These are phyloP conservation scores for Carallia pectinifolia DNA, from an alignment of 345 rosid genomes.

Conservation along the genomic window DNA sequence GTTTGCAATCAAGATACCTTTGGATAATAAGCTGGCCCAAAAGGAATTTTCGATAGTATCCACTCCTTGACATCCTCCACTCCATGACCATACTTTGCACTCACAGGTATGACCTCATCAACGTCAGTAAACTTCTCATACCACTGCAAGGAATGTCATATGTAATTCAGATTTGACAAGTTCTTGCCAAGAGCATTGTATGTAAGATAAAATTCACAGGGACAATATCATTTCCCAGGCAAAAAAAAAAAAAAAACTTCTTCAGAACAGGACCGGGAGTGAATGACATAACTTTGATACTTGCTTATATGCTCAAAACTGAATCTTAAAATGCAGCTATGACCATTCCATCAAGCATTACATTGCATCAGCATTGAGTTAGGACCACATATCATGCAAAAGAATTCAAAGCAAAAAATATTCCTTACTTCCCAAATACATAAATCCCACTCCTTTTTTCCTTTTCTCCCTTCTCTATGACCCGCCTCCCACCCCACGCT, in stretches of 20 bases:
- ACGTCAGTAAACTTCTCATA: constrained; percentile 80
- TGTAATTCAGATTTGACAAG: constrained; percentile 11
- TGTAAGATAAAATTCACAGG: neutral
- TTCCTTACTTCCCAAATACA: too few species aligned
- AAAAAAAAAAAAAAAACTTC: too few species aligned
- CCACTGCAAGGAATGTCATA: constrained; percentile 64
- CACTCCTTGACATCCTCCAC: constrained; percentile 86
- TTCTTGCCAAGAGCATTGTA: neutral
- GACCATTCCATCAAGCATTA: too few species aligned
- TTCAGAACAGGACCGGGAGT: neutral
- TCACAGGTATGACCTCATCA: constrained; percentile 95
- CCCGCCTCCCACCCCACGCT: too few species aligned
- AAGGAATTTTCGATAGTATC: constrained; percentile 85
- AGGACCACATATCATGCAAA: too few species aligned
- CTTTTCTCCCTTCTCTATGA: too few species aligned
- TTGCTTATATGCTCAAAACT: too few species aligned
- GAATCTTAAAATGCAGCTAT: too few species aligned
- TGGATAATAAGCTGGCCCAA: constrained; percentile 91
- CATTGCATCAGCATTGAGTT: too few species aligned
- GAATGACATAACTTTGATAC: neutral
- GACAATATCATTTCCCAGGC: neutral
- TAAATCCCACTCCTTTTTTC: too few species aligned
- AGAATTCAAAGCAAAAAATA: too few species aligned
- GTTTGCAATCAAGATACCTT: constrained; percentile 46
- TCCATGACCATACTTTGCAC: constrained; percentile 94